Evolutionary conservation across 257 asterid genomes (phyloP), one percentile per base, ranked within the genome.

Genomic region (Solanum acaule): DNA sequence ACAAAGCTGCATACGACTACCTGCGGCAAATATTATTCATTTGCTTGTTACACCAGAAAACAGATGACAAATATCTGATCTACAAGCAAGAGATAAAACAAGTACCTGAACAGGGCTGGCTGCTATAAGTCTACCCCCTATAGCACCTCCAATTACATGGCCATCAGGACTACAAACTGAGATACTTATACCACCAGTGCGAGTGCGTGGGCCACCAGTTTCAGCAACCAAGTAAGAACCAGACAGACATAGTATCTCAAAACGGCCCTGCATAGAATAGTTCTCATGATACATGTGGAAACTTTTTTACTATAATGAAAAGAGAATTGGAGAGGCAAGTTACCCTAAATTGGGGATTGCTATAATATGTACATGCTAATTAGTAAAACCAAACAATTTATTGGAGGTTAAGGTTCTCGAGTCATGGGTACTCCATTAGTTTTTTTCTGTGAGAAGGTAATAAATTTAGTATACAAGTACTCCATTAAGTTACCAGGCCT

Each of bases 1-100:
- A 96, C 96, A 84, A 96, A 96, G 88, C 99, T 96, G 93, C 99
- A 94, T 5, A 93, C 95, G 15, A 94, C 97, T 40, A 95, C 96
- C 99, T 96, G 93, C 85, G 87, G 59, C 34, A 59, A 35, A 75
- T 10, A 37, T 73, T 35, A 18, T 73, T 73, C 49, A 78, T 42
- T 78, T 78, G 9, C 63, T 25, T 78, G 85, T 78, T 42, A 52
- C 35, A 10, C 15, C 29, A 37, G 16, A 52, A 16, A 68, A 88
- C 16, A 46, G 10, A 40, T 29, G 59, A 25, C 56, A 2, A 34
- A 33, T 65, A 40, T 73, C 81, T 72, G 81, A 72, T 72, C 81
- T 71, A 8, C 78, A 71, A 33, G 79, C 42, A 4, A 71, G n/a
- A 61, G 52, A 33, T 76, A 86, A 86, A 29, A 11, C 16, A 76